These are phyloP conservation scores for Tetradesmus obliquus DNA, from an alignment of 139 green algal species.

Conservation along the genomic window DNA sequence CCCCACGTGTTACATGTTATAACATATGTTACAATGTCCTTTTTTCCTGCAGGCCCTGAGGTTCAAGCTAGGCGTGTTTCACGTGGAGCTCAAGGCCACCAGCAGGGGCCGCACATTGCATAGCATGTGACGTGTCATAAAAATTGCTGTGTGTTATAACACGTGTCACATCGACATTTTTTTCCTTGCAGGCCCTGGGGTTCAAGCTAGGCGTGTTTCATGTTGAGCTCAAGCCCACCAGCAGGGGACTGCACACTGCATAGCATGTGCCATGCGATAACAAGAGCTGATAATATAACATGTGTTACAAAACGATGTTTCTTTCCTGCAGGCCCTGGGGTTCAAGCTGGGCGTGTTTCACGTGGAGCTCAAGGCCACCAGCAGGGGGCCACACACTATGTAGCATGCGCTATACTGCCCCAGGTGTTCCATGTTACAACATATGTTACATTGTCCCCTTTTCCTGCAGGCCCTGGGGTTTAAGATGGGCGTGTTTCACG, in stretches of 20 bases:
- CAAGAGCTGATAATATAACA: no score
- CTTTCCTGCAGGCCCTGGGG: constrained; percentile 50
- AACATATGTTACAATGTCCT: no score
- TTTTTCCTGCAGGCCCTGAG: constrained; percentile 45
- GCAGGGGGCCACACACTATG: constrained; percentile 62
- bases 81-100: constrained; percentile 93
- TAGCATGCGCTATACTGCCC: no score
- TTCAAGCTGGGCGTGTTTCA: constrained; percentile 85
- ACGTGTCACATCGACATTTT: no score
- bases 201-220: constrained; percentile 85
- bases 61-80: constrained; percentile 81
- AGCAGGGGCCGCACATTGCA: no score
- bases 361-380: constrained; percentile 92
- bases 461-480: constrained; percentile 56
- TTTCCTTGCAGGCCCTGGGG: constrained; percentile 45
- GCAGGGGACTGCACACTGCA: constrained; percentile 52
- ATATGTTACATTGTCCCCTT: no score
- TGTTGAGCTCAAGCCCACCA: constrained; percentile 92
- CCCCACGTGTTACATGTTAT: no score
- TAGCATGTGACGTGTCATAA: no score
- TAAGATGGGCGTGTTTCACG: constrained; percentile 86
- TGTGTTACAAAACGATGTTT: no score
- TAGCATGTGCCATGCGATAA: no score
- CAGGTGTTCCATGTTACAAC: no score
- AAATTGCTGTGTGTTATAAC: no score